Conservation (phyloP, 176 grass and related monocot species). For the Aegilops sharonensis region DNA sequence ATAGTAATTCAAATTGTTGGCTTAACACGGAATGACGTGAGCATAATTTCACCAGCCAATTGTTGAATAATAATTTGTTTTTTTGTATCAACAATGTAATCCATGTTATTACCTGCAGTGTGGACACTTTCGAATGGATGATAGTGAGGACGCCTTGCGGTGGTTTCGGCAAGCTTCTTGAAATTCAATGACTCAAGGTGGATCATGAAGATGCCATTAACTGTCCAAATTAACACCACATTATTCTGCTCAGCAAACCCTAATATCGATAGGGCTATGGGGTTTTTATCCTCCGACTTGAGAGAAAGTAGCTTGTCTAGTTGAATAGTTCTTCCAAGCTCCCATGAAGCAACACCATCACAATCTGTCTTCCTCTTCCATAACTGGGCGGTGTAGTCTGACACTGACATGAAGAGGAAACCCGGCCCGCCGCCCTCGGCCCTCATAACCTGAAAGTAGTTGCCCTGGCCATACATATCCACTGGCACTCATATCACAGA, state of each 20-base stretch:
- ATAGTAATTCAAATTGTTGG: neutral
- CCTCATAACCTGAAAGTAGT: neutral
- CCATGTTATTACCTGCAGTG: neutral
- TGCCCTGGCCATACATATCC: neutral
- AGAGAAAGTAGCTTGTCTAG: neutral
- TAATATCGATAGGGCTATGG: neutral
- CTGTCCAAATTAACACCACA: neutral
- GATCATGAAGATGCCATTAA: neutral
- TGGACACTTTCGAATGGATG: neutral
- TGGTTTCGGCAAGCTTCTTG: neutral
- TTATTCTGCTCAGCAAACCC: neutral
- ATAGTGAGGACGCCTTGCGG: neutral
- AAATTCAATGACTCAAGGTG: neutral
- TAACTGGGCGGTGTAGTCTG: neutral
- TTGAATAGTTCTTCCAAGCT: neutral
- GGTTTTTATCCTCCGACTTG: too few relatives aligned
- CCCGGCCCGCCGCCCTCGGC: neutral
- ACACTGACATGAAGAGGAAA: neutral
- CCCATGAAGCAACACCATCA: slow-evolving; percentile 11
- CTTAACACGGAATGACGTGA: neutral
- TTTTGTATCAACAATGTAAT: too few relatives aligned
- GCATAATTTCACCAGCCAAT: neutral
- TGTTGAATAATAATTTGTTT: neutral
- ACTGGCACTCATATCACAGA: neutral
- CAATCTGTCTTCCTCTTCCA: neutral